Percentiles rank a stretch among this genome's conserved stretches.
Evolutionary conservation across 192 early-diverging fungal species (phyloP).

Genomic region (Cladochytrium replicatum): DNA sequence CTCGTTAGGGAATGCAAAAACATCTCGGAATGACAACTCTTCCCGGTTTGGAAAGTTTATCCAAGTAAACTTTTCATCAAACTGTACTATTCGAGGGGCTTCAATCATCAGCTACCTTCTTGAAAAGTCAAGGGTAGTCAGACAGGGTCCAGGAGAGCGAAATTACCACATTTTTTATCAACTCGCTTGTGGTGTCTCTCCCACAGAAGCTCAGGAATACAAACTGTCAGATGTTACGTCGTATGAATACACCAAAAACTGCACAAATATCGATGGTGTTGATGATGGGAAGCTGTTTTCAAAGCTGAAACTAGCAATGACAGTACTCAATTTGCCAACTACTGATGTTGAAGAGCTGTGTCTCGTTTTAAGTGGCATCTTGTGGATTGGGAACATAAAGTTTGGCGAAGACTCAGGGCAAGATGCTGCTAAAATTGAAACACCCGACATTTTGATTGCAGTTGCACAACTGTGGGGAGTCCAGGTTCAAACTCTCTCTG

Average conservation of each 20-base stretch:
- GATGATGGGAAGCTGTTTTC: slow-evolving; percentile 48
- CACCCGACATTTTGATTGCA: slow-evolving; percentile 59
- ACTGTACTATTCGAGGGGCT: slow-evolving; percentile 39
- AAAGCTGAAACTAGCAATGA: slow-evolving; percentile 72
- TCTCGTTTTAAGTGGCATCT: slow-evolving; percentile 24
- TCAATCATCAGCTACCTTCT: slow-evolving; percentile 45
- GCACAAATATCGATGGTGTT: slow-evolving; percentile 35
- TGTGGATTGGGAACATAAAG: slow-evolving; percentile 36
- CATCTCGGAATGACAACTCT: slow-evolving; percentile 48
- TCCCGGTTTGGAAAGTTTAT: slow-evolving; percentile 53
- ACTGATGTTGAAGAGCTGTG: slow-evolving; percentile 48
- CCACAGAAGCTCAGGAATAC: slow-evolving; percentile 32
- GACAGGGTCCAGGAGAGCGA: slow-evolving; percentile 37
- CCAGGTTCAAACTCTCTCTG: slow-evolving; percentile 54
- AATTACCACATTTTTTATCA: slow-evolving; percentile 54
- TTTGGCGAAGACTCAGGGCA: slow-evolving; percentile 51
- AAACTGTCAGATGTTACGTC: slow-evolving; percentile 13
- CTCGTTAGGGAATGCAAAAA: slow-evolving; percentile 43
- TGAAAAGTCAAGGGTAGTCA: slow-evolving; percentile 44
- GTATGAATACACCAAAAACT: slow-evolving; percentile 35
- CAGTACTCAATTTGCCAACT: slow-evolving; percentile 46
- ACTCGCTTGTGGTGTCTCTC: slow-evolving; percentile 29
- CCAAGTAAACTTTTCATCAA: slow-evolving; percentile 38
- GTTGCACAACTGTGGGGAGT: slow-evolving; percentile 77
- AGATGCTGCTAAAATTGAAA: slow-evolving; percentile 62